Evolutionary conservation across 2,329 filamentous ascomycete genomes (phyloP), one percentile per base, ranked within the genome.

Genomic region (Stylonectria norvegica): DNA sequence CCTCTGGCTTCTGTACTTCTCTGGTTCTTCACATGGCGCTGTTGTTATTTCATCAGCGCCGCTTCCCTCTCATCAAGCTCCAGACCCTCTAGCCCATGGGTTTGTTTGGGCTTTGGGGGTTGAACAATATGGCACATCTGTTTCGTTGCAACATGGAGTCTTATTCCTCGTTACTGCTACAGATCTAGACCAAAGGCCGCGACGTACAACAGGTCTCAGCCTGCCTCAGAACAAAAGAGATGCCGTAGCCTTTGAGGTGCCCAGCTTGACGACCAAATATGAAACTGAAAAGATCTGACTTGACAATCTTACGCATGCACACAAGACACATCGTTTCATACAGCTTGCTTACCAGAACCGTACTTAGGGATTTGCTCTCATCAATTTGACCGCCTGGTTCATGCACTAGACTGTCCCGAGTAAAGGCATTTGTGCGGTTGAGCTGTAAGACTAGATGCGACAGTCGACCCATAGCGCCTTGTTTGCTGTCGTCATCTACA

Each of bases 261-360:
- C 63, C 60, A 66, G 69, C 47, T 62, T 78, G 71, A 78, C 62
- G 75, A 69, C 62, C 57, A 64, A 58, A 56, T 57, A 55, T 63
- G n/a, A 74, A 78, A 85, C 80, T 85, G 80, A 85, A 85, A 86
- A 86, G 81, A 86, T 76, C 83, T 86, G 83, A 86, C 73, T 53
- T 47, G 45, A 49, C 45, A 42, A 20, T 20, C 32, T n/a, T n/a
- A n/a, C n/a, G n/a, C n/a, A n/a, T n/a, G n/a, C n/a, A n/a, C n/a
- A n/a, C n/a, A n/a, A n/a, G n/a, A n/a, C n/a, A n/a, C n/a, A n/a
- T n/a, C n/a, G n/a, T n/a, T n/a, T n/a, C n/a, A n/a, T n/a, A n/a
- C n/a, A n/a, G n/a, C n/a, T n/a, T n/a, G n/a, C n/a, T n/a, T n/a
- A n/a, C n/a, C n/a, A n/a, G n/a, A n/a, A n/a, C n/a, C n/a, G n/a